Evolutionary conservation across 2,329 filamentous ascomycete genomes (phyloP).

Genomic region (Venturia carpophila): DNA sequence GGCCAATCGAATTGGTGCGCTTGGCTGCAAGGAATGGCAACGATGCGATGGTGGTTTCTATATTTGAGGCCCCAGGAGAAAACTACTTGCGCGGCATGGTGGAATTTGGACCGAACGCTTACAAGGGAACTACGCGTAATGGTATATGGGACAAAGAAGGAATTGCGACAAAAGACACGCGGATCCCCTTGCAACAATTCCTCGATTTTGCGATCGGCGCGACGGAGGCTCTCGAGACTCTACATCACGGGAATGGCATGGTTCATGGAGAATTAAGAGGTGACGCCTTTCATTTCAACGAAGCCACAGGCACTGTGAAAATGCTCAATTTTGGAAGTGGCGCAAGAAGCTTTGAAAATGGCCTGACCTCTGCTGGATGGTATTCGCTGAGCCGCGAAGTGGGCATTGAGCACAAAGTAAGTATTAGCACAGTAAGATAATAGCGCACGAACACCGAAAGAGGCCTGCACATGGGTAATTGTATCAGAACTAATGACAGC

Average conservation of each 20-base stretch:
- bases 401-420: constrained; percentile 64
- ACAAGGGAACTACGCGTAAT: constrained; percentile 23
- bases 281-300: constrained; percentile 83
- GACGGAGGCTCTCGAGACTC: constrained; percentile 73
- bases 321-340: constrained; percentile 82
- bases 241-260: constrained; percentile 82
- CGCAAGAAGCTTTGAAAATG: constrained; percentile 80
- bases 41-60: constrained; percentile 66
- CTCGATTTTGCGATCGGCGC: constrained; percentile 88
- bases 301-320: constrained; percentile 62
- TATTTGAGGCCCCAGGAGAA: constrained; percentile 69
- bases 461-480: background rate
- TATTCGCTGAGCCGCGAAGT: constrained; percentile 71
- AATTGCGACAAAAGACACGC: constrained; percentile 33
- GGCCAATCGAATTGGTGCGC: constrained; percentile 70
- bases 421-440: background rate
- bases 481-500: background rate
- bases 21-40: constrained; percentile 62
- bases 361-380: constrained; percentile 78
- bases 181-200: constrained; percentile 66
- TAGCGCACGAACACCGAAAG: background rate
- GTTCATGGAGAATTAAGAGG: constrained; percentile 86
- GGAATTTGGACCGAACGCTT: constrained; percentile 61
- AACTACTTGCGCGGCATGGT: constrained; percentile 66
- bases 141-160: background rate